Base-by-base conservation (phyloP, 208 protist genomes). In the Leishmania lainsoni region DNA sequence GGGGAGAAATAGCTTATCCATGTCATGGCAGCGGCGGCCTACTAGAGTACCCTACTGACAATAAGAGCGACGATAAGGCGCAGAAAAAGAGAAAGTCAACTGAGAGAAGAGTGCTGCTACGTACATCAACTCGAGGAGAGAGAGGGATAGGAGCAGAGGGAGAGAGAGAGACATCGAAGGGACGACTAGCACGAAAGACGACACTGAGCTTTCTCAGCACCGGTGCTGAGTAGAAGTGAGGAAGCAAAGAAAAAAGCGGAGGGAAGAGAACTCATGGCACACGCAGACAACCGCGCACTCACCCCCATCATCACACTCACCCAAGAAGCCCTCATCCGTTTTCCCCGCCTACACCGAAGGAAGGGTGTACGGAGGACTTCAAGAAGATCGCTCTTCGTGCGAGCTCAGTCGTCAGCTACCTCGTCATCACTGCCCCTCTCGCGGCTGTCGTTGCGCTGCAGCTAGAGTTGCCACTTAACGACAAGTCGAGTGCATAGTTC, bases 401-500 rank as follows among this genome's bases (percentile, higher is more conserved):
- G 69, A 26, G 45, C 45, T 73, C 45, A 73, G 45, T 73, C 39
- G 45, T 54, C 69, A 32, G 45, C 39, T 71, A 3, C 66, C 8
- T 26, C 66, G 66, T 0, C 39, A 3, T 71, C 3, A 17, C 66
- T 16, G 14, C n/a, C n/a, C 58, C 61, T 68, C 29, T 8, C n/a
- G 26, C 48, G 69, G n/a, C 79, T 61, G 61, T 73, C 63, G 35
- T 72, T 66, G 72, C 75, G 59, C 59, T 0, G 29, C 61, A 9
- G 26, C 58, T 29, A 63, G 26, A 63, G 58, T 49, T 69, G 45
- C 74, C 72, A 48, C 66, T 80, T 35, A 86, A 74, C 16, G 76
- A 90, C 3, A 83, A 63, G 74, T 86, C 78, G 35, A 86, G 39
- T 51, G 80, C 74, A 63, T 82, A 80, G 29, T 79, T 63, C 56